phyloP scores from a whole-genome alignment of 2,329 filamentous ascomycete genomes.

The Cercospora nicotianae region DNA sequence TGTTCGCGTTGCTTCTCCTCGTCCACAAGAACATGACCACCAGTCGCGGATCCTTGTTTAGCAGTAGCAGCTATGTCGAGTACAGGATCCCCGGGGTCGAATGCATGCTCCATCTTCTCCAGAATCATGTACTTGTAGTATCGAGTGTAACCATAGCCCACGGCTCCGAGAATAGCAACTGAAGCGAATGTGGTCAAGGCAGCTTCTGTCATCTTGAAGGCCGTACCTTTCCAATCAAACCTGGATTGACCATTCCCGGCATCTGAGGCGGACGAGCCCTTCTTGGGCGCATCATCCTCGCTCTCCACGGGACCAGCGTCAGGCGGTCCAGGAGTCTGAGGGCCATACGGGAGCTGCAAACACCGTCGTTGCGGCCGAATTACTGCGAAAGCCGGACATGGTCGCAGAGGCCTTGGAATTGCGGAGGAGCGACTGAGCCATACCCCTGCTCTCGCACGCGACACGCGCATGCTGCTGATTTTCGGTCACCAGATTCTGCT shows the following conservation, averaged over 20 bases:
- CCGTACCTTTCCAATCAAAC: slow-evolving; percentile 39
- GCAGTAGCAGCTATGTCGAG: slow-evolving; percentile 55
- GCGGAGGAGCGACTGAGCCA: slow-evolving; percentile 12
- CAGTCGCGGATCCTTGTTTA: slow-evolving; percentile 33
- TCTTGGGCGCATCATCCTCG: slow-evolving; percentile 20
- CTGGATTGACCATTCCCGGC: slow-evolving; percentile 17
- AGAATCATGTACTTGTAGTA: slow-evolving; percentile 82
- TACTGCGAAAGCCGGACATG: neutral
- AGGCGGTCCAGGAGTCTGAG: slow-evolving; percentile 25
- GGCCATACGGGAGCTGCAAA: slow-evolving; percentile 20
- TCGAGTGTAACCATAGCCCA: slow-evolving; percentile 64
- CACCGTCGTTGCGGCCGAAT: slow-evolving; percentile 9
- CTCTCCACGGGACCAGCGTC: slow-evolving; percentile 23
- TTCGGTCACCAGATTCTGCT: neutral
- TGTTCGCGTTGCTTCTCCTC: slow-evolving; percentile 59
- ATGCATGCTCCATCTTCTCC: slow-evolving; percentile 90
- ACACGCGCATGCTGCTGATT: slow-evolving; percentile 12
- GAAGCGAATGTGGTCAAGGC: slow-evolving; percentile 54
- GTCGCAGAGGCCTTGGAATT: slow-evolving; percentile 13
- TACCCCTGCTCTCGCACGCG: slow-evolving; percentile 17
- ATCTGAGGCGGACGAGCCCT: slow-evolving; percentile 14
- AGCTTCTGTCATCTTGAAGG: slow-evolving; percentile 55
- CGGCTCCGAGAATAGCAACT: slow-evolving; percentile 52
- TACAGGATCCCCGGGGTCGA: slow-evolving; percentile 84
- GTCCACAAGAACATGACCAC: slow-evolving; percentile 34